These are phyloP conservation scores for Parafenestella ontariensis DNA, from an alignment of 2,329 filamentous ascomycete species.

Conservation along the genomic window DNA sequence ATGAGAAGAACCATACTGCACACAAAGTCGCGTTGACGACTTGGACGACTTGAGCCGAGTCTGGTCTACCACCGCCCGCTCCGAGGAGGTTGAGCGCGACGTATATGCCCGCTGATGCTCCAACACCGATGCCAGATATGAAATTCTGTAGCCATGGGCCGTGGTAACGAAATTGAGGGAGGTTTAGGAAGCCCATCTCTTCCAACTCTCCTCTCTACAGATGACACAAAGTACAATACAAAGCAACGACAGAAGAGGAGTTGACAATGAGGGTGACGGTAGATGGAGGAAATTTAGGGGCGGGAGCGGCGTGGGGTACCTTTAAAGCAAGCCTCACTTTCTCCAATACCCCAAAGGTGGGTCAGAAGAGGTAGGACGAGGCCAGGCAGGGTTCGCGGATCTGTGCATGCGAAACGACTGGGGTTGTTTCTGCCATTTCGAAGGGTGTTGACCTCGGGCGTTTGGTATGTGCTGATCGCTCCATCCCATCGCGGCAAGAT, in stretches of 20 bases:
- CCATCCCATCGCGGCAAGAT: slow-evolving; percentile 2
- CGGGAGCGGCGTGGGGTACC: neutral
- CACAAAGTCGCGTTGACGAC: slow-evolving; percentile 43
- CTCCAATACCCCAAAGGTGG: neutral
- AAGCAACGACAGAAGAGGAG: neutral
- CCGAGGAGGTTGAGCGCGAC: slow-evolving; percentile 40
- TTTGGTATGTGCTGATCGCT: slow-evolving; percentile 1
- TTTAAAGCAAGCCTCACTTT: neutral
- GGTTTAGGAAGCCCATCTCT: slow-evolving; percentile 31
- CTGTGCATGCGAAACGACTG: neutral
- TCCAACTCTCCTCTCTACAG: neutral
- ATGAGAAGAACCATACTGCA: slow-evolving; percentile 44
- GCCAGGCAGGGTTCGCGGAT: neutral
- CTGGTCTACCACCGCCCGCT: slow-evolving; percentile 36
- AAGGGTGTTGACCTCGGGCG: neutral
- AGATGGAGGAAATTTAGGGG: neutral
- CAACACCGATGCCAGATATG: slow-evolving; percentile 39
- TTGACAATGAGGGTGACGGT: neutral
- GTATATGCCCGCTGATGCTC: slow-evolving; percentile 39
- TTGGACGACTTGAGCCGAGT: slow-evolving; percentile 42
- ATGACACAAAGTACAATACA: neutral
- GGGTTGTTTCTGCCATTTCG: slow-evolving; percentile 5
- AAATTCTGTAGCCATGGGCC: slow-evolving; percentile 42
- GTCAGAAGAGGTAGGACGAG: neutral
- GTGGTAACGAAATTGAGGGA: slow-evolving; percentile 38